Percentiles rank a stretch among this genome's conserved stretches.
phyloP scores from a whole-genome alignment of 2,329 filamentous ascomycete genomes.

The Pseudogymnoascus sp. region DNA sequence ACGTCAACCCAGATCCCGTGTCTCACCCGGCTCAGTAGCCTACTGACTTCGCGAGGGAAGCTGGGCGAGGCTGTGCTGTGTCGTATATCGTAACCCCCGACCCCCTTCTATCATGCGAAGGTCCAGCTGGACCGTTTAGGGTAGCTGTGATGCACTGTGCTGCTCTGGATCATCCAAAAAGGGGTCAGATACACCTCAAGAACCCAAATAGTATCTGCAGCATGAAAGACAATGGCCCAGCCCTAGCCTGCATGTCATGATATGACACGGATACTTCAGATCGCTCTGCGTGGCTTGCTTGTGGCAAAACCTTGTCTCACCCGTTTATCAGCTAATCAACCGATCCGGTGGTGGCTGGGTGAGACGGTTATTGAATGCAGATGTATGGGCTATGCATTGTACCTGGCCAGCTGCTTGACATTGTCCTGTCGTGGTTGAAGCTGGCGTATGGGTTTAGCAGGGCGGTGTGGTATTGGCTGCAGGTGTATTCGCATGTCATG shows the following conservation, averaged over 20 bases:
- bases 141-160: neutral
- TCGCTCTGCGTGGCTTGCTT: neutral
- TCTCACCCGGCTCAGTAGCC: neutral
- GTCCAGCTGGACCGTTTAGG: neutral
- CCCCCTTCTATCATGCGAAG: neutral
- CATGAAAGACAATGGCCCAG: neutral
- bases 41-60: neutral
- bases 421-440: neutral
- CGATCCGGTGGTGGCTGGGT: neutral
- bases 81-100: neutral
- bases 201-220: neutral
- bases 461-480: neutral
- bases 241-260: neutral
- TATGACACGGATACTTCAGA: neutral
- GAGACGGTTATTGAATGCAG: neutral
- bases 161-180: neutral
- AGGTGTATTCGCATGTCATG: neutral
- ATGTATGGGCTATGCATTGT: neutral
- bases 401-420: neutral
- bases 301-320: neutral
- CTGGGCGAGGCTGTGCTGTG: neutral
- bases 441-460: too few species aligned
- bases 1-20: neutral
- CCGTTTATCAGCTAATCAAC: neutral
- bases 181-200: neutral